phyloP scores from a whole-genome alignment of 371 early-diverging fungal genomes.

The Capniomyces stellatus region DNA sequence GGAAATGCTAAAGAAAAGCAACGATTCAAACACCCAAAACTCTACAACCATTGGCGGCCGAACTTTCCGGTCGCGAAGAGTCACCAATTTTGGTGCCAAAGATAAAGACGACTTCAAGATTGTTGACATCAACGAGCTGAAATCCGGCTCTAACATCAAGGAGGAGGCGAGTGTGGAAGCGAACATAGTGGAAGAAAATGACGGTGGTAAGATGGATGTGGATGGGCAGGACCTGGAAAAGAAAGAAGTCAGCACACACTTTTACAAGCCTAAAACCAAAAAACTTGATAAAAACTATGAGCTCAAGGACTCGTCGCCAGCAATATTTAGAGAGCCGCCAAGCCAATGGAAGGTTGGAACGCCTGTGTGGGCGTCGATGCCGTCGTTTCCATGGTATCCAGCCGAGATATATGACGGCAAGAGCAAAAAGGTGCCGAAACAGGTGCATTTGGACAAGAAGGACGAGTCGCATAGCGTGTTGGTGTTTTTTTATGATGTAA shows the following conservation, averaged over 20 bases:
- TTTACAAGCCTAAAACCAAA: not conserved
- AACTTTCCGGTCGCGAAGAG: not conserved
- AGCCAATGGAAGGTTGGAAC: slow-evolving; percentile 6
- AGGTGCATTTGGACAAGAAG: slow-evolving; percentile 3
- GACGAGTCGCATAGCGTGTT: slow-evolving; percentile 3
- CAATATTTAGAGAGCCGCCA: not conserved
- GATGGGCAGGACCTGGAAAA: not conserved
- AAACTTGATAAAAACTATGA: not conserved
- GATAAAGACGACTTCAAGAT: too few species aligned
- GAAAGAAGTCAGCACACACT: not conserved
- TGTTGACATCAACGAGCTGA: too few species aligned
- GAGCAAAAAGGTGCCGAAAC: slow-evolving; percentile 7
- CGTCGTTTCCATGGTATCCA: slow-evolving; percentile 23
- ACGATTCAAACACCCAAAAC: not conserved
- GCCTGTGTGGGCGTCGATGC: slow-evolving; percentile 22
- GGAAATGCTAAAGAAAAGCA: not conserved
- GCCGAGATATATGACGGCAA: slow-evolving; percentile 12
- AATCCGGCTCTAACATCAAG: too few species aligned
- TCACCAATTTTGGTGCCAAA: not conserved
- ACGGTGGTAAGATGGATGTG: not conserved
- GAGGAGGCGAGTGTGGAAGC: too few species aligned
- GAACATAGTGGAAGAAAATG: not conserved
- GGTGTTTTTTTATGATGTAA: slow-evolving; percentile 14
- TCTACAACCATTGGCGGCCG: not conserved
- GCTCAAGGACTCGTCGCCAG: not conserved